These are phyloP conservation scores for Jasminum sambac DNA, from an alignment of 257 asterid genomes.

Conservation along the genomic window DNA sequence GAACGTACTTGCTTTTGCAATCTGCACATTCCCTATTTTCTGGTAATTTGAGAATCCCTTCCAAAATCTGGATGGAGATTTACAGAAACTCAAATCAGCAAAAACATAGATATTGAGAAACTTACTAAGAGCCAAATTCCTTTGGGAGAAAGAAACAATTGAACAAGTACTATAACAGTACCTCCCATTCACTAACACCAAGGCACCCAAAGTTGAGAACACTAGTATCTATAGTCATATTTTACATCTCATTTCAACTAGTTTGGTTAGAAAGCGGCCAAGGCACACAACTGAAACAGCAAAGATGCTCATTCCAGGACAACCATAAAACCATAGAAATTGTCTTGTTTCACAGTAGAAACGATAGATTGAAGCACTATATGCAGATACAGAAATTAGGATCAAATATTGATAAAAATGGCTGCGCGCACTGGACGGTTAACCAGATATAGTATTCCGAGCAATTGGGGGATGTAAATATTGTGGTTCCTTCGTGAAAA, in stretches of 20 bases:
- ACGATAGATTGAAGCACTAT: background rate
- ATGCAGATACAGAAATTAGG: background rate
- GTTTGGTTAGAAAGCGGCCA: background rate
- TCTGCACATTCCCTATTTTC: conserved; percentile 99
- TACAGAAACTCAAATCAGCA: conserved; percentile 13
- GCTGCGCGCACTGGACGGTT: background rate
- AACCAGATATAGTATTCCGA: background rate
- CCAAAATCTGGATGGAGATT: conserved; percentile 65
- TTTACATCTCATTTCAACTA: conserved; percentile 13
- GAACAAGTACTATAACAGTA: background rate
- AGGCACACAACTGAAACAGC: background rate
- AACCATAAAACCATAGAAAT: conserved; percentile 8
- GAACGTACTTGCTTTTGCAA: conserved; percentile 91
- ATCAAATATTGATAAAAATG: background rate
- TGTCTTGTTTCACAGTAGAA: background rate
- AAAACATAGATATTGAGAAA: conserved; percentile 16
- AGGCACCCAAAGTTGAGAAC: too few species aligned
- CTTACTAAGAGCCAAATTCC: conserved; percentile 6
- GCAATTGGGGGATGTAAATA: background rate
- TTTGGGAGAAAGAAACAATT: conserved; percentile 8
- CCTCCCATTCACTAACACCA: too few species aligned
- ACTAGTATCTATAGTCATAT: conserved; percentile 1
- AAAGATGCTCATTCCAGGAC: background rate
- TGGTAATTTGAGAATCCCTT: conserved; percentile 95
- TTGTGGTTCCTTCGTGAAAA: background rate